A percentile compares a stretch with the other conserved stretches of the same genome.
These are phyloP conservation scores for Colletotrichum sp. DNA, from an alignment of 2,329 filamentous ascomycete species.

Conservation along the genomic window DNA sequence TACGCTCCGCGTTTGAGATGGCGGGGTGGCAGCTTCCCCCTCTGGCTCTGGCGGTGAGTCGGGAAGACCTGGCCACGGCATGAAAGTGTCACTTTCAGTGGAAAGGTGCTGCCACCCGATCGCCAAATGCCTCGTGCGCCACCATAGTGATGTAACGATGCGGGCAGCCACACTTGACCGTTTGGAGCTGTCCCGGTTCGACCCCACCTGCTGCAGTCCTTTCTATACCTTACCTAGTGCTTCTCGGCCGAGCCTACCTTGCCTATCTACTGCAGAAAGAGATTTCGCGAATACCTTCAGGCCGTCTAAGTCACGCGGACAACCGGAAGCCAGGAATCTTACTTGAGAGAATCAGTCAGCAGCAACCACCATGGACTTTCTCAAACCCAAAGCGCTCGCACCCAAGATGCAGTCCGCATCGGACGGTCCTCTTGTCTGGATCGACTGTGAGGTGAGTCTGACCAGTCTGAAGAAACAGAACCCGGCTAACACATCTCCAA, in stretches of 20 bases:
- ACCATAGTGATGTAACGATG: not conserved
- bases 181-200: not conserved
- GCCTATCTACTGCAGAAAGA: not conserved
- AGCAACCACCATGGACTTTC: slow-evolving; percentile 9
- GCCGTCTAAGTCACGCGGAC: not conserved
- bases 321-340: not conserved
- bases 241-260: not conserved
- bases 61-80: not conserved
- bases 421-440: slow-evolving; percentile 79
- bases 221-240: not conserved
- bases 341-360: not conserved
- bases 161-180: not conserved
- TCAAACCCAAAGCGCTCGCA: not conserved
- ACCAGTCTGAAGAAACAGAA: not conserved
- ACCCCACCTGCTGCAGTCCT: not conserved
- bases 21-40: not conserved
- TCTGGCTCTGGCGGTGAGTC: not conserved
- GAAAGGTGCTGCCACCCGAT: not conserved
- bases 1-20: not conserved
- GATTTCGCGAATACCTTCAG: not conserved
- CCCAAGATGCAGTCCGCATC: slow-evolving; percentile 7
- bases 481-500: slow-evolving; percentile 38
- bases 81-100: not conserved
- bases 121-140: not conserved
- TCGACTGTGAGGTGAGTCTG: slow-evolving; percentile 66